phyloP scores from a whole-genome alignment of 2,329 filamentous ascomycete genomes.

The Clonostachys byssicola region DNA sequence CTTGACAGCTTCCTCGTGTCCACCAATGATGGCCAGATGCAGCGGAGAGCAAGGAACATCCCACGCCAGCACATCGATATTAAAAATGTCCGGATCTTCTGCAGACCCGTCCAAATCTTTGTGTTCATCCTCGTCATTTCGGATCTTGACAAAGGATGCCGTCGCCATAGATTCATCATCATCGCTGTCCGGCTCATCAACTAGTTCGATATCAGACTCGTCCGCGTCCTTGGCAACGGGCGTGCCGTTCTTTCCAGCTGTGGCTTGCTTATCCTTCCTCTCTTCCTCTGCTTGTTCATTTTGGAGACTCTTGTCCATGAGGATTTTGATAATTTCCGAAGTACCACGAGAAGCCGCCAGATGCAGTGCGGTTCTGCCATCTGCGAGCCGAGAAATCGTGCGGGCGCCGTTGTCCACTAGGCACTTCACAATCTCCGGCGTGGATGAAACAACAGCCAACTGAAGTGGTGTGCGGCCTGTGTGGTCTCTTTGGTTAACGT shows the following conservation, averaged over 20 bases:
- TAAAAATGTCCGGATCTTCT: conserved; percentile 73
- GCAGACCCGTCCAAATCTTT: conserved; percentile 48
- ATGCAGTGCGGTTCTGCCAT: conserved; percentile 80
- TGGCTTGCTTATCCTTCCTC: conserved; percentile 43
- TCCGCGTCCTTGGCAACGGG: conserved; percentile 12
- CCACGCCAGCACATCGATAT: conserved; percentile 77
- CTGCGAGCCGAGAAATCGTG: conserved; percentile 69
- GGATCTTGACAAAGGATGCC: conserved; percentile 72
- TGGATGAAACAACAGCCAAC: conserved; percentile 66
- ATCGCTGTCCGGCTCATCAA: conserved; percentile 29
- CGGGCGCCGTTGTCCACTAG: conserved; percentile 71
- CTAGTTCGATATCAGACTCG: not conserved
- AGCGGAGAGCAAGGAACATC: conserved; percentile 70
- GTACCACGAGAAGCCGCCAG: conserved; percentile 71
- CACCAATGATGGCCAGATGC: conserved; percentile 73
- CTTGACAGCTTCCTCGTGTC: conserved; percentile 65
- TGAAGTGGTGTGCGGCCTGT: conserved; percentile 78
- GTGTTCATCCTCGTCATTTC: conserved; percentile 29
- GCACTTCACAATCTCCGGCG: conserved; percentile 63
- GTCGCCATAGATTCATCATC: conserved; percentile 52
- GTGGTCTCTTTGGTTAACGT: conserved; percentile 72
- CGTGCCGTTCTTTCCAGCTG: not conserved
- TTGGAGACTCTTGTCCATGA: conserved; percentile 69
- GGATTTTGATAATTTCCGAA: conserved; percentile 64
- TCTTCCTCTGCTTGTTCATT: conserved; percentile 68